These are phyloP conservation scores for Simplicillium aogashimaense DNA, from an alignment of 2,329 filamentous ascomycete species.

Conservation along the genomic window DNA sequence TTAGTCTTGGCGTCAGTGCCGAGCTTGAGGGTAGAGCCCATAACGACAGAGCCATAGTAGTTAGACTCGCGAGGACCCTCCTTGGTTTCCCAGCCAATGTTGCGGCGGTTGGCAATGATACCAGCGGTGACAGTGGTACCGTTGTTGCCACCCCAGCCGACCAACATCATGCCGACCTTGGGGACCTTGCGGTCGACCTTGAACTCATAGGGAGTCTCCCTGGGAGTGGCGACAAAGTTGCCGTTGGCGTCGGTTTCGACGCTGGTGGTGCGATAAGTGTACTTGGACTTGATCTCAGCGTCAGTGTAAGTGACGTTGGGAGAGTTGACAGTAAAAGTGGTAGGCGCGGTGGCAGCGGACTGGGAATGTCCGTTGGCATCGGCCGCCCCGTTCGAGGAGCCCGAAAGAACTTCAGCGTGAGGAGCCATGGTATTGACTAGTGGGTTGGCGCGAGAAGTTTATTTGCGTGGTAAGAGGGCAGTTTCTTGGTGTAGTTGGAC, in stretches of 20 bases:
- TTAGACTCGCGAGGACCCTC: constrained; percentile 79
- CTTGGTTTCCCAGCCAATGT: constrained; percentile 85
- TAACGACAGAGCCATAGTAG: constrained; percentile 96
- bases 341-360: constrained; percentile 37
- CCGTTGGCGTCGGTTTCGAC: constrained; percentile 63
- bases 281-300: constrained; percentile 81
- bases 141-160: constrained; percentile 97
- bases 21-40: constrained; percentile 95
- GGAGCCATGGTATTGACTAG: constrained; percentile 66
- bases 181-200: constrained; percentile 90
- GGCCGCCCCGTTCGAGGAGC: constrained; percentile 53
- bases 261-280: constrained; percentile 90
- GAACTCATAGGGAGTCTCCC: constrained; percentile 91
- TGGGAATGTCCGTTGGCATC: constrained; percentile 28
- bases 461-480: constrained; percentile 11
- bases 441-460: constrained; percentile 6
- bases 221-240: constrained; percentile 73
- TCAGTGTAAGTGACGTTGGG: constrained; percentile 90
- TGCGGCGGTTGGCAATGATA: constrained; percentile 88
- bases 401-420: constrained; percentile 60
- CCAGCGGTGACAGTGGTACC: constrained; percentile 94
- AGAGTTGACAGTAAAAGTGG: constrained; percentile 79
- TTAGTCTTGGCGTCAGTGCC: constrained; percentile 76
- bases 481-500: constrained; percentile 15
- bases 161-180: constrained; percentile 93